A percentile compares a stretch with the other conserved stretches of the same genome.
Evolutionary conservation across 2,329 filamentous ascomycete species (phyloP).

Genomic region (Dothideomycetidae sp.): DNA sequence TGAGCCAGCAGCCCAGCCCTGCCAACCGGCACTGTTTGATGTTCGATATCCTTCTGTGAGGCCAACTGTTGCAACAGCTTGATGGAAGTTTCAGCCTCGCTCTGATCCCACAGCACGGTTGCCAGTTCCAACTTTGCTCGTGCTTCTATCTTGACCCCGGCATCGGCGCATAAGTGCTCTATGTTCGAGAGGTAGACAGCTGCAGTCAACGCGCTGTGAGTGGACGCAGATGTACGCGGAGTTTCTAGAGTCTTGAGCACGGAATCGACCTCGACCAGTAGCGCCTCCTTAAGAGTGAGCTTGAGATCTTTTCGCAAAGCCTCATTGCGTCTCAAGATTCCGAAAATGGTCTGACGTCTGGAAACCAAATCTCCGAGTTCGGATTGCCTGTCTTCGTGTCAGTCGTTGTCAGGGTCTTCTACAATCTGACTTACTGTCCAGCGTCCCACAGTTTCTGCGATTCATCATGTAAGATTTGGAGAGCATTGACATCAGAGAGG

Average conservation of each 20-base stretch:
- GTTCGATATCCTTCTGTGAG: conserved; percentile 44
- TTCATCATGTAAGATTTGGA: conserved; percentile 45
- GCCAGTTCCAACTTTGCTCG: conserved; percentile 70
- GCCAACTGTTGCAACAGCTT: conserved; percentile 69
- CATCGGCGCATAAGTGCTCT: conserved; percentile 49
- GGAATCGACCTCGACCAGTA: conserved; percentile 60
- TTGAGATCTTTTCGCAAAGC: conserved; percentile 52
- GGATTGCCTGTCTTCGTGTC: not conserved
- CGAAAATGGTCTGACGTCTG: conserved; percentile 2
- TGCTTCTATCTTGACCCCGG: conserved; percentile 65
- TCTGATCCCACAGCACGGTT: conserved; percentile 85
- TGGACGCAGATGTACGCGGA: conserved; percentile 63
- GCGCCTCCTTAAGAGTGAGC: conserved; percentile 48
- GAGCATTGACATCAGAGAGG: conserved; percentile 38
- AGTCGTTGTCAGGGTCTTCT: not conserved
- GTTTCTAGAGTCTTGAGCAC: conserved; percentile 61
- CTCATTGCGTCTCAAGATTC: conserved; percentile 49
- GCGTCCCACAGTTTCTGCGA: conserved; percentile 68
- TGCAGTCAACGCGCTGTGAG: conserved; percentile 76
- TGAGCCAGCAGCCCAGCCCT: conserved; percentile 71
- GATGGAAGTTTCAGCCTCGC: conserved; percentile 79
- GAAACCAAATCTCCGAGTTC: conserved; percentile 5
- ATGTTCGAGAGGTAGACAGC: conserved; percentile 72
- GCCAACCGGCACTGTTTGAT: conserved; percentile 58
- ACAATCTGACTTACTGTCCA: conserved; percentile 46